Conservation (phyloP, 208 protist genomes). For the Acanthamoeba triangularis region DNA sequence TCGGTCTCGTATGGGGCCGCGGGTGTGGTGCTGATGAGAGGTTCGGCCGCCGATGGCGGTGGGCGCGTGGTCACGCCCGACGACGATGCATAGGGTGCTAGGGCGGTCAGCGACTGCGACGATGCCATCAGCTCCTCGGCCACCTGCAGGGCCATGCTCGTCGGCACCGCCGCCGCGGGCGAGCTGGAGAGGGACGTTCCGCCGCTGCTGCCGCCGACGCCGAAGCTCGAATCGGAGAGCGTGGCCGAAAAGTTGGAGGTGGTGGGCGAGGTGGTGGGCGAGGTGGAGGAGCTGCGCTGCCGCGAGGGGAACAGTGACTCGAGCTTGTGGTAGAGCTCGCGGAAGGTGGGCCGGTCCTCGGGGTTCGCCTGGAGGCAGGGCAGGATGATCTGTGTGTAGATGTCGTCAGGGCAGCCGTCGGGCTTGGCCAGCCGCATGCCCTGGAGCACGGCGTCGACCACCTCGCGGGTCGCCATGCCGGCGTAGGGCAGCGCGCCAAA, state of each 20-base stretch:
- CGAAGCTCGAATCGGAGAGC: neutral
- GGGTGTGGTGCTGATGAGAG: no score
- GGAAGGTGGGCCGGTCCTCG: conserved; percentile 64
- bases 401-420: conserved; percentile 36
- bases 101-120: neutral
- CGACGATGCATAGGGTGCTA: conserved; percentile 14
- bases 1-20: no score
- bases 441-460: conserved; percentile 26
- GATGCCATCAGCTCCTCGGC: neutral
- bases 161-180: neutral
- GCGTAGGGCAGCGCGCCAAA: conserved; percentile 69
- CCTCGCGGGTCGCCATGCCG: conserved; percentile 42
- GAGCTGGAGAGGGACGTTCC: neutral
- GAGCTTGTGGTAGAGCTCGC: conserved; percentile 55
- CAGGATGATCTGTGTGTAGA: conserved; percentile 50
- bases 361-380: conserved; percentile 47
- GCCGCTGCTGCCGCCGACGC: neutral
- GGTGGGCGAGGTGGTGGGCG: conserved; percentile 26
- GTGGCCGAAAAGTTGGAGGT: neutral
- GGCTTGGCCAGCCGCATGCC: conserved; percentile 36
- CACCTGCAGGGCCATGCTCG: neutral
- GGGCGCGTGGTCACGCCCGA: conserved; percentile 6
- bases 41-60: neutral
- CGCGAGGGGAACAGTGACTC: conserved; percentile 31
- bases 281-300: neutral